These are phyloP conservation scores for Chionographis japonica DNA, from an alignment of 106 monocot genomes.

Conservation along the genomic window DNA sequence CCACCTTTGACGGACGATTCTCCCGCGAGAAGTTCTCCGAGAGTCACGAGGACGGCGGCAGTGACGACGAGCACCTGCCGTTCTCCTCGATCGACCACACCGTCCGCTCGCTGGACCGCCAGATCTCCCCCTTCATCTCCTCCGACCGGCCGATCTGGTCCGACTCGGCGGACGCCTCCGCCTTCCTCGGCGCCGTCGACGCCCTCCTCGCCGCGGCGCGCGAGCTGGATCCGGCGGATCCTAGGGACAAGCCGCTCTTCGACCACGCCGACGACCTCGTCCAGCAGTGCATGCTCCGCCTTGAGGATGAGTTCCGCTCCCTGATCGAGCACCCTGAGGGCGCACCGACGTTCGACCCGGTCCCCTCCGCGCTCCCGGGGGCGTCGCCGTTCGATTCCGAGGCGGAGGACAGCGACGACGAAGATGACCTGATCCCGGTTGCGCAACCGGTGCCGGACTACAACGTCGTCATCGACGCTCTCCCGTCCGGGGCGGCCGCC, in stretches of 20 bases:
- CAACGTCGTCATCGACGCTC: slow-evolving; percentile 63
- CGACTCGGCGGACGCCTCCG: slow-evolving; percentile 41
- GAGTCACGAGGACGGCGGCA: slow-evolving; percentile 1
- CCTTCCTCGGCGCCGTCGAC: slow-evolving; percentile 75
- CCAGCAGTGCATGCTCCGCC: slow-evolving; percentile 56
- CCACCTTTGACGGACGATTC: slow-evolving; percentile 78
- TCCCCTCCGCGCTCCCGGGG: background rate
- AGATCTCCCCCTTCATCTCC: slow-evolving; percentile 41
- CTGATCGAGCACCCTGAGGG: slow-evolving; percentile 46
- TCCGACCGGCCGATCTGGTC: slow-evolving; percentile 76
- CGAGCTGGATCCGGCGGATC: slow-evolving; percentile 13
- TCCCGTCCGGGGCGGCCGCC: slow-evolving; percentile 49
- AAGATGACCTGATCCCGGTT: slow-evolving; percentile 37
- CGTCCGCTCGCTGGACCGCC: slow-evolving; percentile 49
- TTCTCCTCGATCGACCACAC: slow-evolving; percentile 14
- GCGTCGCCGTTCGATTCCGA: slow-evolving; percentile 20
- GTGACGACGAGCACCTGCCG: background rate
- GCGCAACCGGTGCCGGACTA: slow-evolving; percentile 53
- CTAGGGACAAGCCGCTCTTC: slow-evolving; percentile 17
- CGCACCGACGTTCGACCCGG: slow-evolving; percentile 21
- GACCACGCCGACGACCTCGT: slow-evolving; percentile 67
- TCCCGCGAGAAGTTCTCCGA: slow-evolving; percentile 71
- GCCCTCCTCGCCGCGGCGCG: slow-evolving; percentile 34
- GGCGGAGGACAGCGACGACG: slow-evolving; percentile 20
- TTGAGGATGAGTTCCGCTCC: slow-evolving; percentile 75